Base-by-base conservation (phyloP, 352 stramenopile genomes). In the Peronospora farinosa region DNA sequence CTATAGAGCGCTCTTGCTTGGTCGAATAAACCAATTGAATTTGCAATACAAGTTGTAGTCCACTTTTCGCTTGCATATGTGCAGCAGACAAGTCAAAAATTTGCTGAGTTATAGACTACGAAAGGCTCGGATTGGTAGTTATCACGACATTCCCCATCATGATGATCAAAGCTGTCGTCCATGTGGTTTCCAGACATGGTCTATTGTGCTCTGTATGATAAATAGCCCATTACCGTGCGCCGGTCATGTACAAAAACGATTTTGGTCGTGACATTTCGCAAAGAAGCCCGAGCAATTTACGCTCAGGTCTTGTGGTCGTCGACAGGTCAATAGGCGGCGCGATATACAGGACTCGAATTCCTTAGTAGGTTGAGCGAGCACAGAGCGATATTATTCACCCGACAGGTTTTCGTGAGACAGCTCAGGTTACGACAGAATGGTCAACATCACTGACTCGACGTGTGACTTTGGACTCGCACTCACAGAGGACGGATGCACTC, bases 401-500 rank as follows among this genome's bases (percentile, higher is more conserved):
- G 27, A 54, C 41, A 46, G 45, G 46, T 54, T 46, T 36, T 32
- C 19, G 39, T 45, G 35, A 55, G 6, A 41, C 42, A 48, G 15
- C 27, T 48, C 48, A 61, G 15, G 25, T 6, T 17, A 27, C 39
- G 6, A 30, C 21, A 47, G 13, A 35, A 71, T 72, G 59, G 49
- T 48, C 27, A 76, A 72, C 21, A 69, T 75, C 39, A 65, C 59
- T 16, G 59, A 69, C 12, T 38, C 53, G 9, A 76, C 63, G 17
- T 73, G 63, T 47, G 56, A 58, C n/a, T 73, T 65, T 39, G 57
- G 61, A 28, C 57, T 72, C 30, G 58, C 57, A 33, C 45, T 41
- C 27, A 68, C 60, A 5, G 42, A 60, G 1, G 53, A 61, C 28
- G 61, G 54, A 56, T 78, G 64, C 42, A 21, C 54, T 4, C 57